Percentiles rank a stretch among this genome's conserved stretches.
Conservation (phyloP, 768 basidiomycete species). For the Lactifluus subvellereus region DNA sequence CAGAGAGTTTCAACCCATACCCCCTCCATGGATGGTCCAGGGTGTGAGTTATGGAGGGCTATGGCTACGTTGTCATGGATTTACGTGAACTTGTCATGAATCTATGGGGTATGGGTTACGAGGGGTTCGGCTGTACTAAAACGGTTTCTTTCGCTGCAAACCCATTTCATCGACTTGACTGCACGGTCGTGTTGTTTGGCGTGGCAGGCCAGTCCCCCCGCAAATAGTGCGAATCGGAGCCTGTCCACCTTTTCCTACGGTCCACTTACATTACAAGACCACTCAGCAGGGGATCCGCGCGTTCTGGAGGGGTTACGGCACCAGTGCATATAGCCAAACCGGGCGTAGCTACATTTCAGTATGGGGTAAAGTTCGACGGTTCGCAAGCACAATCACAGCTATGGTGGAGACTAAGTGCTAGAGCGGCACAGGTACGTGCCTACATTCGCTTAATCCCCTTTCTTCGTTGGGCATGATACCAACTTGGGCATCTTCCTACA, state of each 20-base stretch:
- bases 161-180: slow-evolving; percentile 23
- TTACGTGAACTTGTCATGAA: no score
- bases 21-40: no score
- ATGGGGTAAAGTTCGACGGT: not conserved
- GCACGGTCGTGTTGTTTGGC: slow-evolving; percentile 47
- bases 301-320: slow-evolving; percentile 50
- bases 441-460: not conserved
- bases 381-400: slow-evolving; percentile 38
- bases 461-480: slow-evolving; percentile 34
- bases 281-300: slow-evolving; percentile 45
- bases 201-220: slow-evolving; percentile 52
- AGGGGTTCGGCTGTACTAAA: not conserved
- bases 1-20: no score
- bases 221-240: slow-evolving; percentile 39
- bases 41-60: no score
- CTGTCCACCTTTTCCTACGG: slow-evolving; percentile 10
- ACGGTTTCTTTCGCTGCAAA: not conserved
- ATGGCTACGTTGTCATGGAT: no score
- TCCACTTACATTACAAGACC: slow-evolving; percentile 34
- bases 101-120: no score
- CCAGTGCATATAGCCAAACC: slow-evolving; percentile 55
- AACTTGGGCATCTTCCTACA: slow-evolving; percentile 43
- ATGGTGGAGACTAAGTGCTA: slow-evolving; percentile 36
- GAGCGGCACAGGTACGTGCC: not conserved
- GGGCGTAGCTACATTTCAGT: slow-evolving; percentile 28